Base-by-base conservation (phyloP, 2,329 filamentous ascomycete genomes). In the Ambrosiella xylebori region DNA sequence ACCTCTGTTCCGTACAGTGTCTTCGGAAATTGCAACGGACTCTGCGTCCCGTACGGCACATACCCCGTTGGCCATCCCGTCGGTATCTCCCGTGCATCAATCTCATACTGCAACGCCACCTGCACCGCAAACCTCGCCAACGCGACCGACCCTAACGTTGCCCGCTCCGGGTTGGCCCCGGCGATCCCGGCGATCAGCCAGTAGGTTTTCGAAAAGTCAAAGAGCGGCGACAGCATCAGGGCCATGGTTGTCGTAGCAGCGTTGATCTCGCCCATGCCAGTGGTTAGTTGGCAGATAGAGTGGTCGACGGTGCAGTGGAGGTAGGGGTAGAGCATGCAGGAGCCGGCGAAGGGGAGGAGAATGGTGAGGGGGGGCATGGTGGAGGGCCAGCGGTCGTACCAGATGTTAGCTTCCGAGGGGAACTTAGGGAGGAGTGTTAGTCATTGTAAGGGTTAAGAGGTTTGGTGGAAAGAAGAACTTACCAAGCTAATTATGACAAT, bases 61-160 rank as follows among this genome's bases (percentile, higher is more conserved):
- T 88, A 88, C 4, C 84, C 84, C 0, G 82, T 85, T 0, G 75
- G 71, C 69, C 76, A 87, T 66, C 81, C 82, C 1, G 66, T 65
- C 0, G 84, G 82, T 39, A 86, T 77, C 61, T 87, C 84, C 39
- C 85, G 77, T 1, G 78, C 71, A 63, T 88, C 85, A 61, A 89
- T 79, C 68, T 89, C 85, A 63, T 88, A 86, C 67, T 89, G 85
- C 57, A 88, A 71, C 0, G 81, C 84, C 2, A 88, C 84, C 65
- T 89, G 86, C 4, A 89, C 76, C 0, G 84, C 79, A 65, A 81
- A 90, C 19, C 79, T 76, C 41, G 81, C 77, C 57, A 90, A 79
- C 1, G 82, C 82, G 0, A 86, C 84, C 45, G 77, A 76, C 50
- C 78, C 80, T 3, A 85, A 73, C 0, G 85, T 87, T 19, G 76